phyloP scores from a whole-genome alignment of 1,284 basidiomycete species.

The Trametes pubescens region DNA sequence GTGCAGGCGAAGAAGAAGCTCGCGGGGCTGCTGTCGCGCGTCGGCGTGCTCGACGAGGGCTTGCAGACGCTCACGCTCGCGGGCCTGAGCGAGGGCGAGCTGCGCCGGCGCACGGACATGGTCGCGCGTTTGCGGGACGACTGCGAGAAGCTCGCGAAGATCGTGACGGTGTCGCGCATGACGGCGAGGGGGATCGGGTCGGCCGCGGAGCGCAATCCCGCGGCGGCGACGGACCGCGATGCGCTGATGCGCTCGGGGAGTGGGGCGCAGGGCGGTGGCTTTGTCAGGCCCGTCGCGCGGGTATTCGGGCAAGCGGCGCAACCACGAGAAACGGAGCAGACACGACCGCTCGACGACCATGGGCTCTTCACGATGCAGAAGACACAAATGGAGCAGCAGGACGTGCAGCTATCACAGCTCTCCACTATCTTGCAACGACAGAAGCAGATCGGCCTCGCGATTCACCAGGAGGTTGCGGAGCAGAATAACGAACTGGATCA shows the following conservation, averaged over 20 bases:
- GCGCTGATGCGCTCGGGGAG: conserved; percentile 58
- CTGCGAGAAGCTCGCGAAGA: conserved; percentile 82
- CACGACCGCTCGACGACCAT: conserved; percentile 86
- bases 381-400: conserved; percentile 84
- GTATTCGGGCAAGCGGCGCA: conserved; percentile 77
- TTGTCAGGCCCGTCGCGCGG: conserved; percentile 64
- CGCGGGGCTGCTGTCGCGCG: conserved; percentile 74
- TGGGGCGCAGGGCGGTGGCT: conserved; percentile 28
- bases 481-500: conserved; percentile 91
- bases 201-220: conserved; percentile 49
- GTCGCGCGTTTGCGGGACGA: conserved; percentile 85
- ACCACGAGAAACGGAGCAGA: conserved; percentile 85
- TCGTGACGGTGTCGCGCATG: conserved; percentile 76
- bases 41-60: conserved; percentile 76
- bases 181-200: conserved; percentile 52
- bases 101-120: conserved; percentile 85
- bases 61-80: conserved; percentile 69
- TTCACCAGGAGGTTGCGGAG: conserved; percentile 81
- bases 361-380: conserved; percentile 86
- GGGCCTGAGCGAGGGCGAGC: conserved; percentile 85
- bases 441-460: conserved; percentile 87
- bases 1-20: conserved; percentile 87
- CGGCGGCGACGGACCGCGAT: conserved; percentile 67
- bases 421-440: conserved; percentile 88
- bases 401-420: conserved; percentile 81